A percentile compares a stretch with the other conserved stretches of the same genome.
Conservation (phyloP, 768 basidiomycete genomes). For the Lactifluus subvellereus region DNA sequence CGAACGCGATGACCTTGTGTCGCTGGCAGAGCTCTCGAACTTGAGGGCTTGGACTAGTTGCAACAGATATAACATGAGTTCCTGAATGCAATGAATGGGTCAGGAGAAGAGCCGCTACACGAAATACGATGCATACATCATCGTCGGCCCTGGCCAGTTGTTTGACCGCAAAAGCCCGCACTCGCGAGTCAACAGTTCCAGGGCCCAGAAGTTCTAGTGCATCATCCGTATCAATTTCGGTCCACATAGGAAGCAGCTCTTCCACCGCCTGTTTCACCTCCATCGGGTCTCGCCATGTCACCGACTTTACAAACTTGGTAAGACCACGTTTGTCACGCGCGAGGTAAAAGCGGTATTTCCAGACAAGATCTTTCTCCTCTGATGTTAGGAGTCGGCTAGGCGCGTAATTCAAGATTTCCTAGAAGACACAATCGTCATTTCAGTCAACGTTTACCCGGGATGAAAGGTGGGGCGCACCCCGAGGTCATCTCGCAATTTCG, state of each 20-base stretch:
- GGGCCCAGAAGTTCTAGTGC: slow-evolving; percentile 93
- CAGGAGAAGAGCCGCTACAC: not conserved
- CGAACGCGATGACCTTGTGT: slow-evolving; percentile 69
- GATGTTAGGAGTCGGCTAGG: slow-evolving; percentile 82
- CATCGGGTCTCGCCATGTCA: slow-evolving; percentile 93
- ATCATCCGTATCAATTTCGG: slow-evolving; percentile 94
- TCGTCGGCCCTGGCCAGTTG: slow-evolving; percentile 90
- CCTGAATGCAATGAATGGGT: slow-evolving; percentile 44
- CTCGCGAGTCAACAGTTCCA: slow-evolving; percentile 81
- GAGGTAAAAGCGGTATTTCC: slow-evolving; percentile 99
- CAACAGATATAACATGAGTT: slow-evolving; percentile 84
- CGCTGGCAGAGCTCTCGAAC: slow-evolving; percentile 81
- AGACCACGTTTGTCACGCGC: slow-evolving; percentile 86
- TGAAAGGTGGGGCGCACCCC: slow-evolving; percentile 50
- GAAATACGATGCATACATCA: slow-evolving; percentile 51
- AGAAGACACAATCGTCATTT: not conserved
- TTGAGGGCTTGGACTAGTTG: slow-evolving; percentile 98
- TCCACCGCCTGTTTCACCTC: slow-evolving; percentile 99
- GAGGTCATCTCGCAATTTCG: slow-evolving; percentile 89
- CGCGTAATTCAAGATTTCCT: slow-evolving; percentile 89
- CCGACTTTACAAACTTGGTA: slow-evolving; percentile 96
- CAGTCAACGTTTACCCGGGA: not conserved
- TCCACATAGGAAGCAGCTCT: slow-evolving; percentile 92
- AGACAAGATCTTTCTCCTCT: slow-evolving; percentile 93
- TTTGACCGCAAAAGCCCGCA: slow-evolving; percentile 89